Conservation (phyloP, 1,284 basidiomycete genomes). For the Puccinia polysora region DNA sequence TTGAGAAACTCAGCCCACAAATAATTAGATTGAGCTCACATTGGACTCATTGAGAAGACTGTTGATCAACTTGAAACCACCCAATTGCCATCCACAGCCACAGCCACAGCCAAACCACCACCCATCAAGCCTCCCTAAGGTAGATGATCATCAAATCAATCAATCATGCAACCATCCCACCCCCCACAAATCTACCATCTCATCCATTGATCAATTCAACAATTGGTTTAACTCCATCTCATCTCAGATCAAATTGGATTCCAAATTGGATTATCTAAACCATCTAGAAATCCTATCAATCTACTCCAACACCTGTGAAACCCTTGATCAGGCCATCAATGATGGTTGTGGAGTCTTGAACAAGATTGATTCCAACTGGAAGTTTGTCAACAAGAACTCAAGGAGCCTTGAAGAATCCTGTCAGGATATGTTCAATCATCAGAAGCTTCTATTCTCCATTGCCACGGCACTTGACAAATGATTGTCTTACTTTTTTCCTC, state of each 20-base stretch:
- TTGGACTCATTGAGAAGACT: background rate
- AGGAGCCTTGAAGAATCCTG: slow-evolving; percentile 82
- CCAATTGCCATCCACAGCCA: slow-evolving; percentile 56
- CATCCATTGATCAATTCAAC: slow-evolving; percentile 85
- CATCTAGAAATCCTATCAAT: slow-evolving; percentile 70
- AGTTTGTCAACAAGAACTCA: slow-evolving; percentile 78
- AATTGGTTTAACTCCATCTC: slow-evolving; percentile 88
- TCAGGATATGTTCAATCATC: slow-evolving; percentile 75
- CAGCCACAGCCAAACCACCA: no score
- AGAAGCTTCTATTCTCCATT: slow-evolving; percentile 71
- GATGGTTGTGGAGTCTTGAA: slow-evolving; percentile 69
- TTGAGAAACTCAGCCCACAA: background rate
- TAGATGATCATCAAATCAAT: no score
- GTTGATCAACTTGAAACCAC: slow-evolving; percentile 42
- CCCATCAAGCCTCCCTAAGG: no score
- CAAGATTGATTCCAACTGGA: slow-evolving; percentile 74
- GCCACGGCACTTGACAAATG: slow-evolving; percentile 71
- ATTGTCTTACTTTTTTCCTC: slow-evolving; percentile 82
- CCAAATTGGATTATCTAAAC: slow-evolving; percentile 79
- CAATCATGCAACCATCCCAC: no score
- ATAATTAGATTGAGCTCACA: background rate
- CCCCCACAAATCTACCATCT: slow-evolving; percentile 67
- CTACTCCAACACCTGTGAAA: slow-evolving; percentile 70
- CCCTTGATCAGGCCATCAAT: slow-evolving; percentile 65
- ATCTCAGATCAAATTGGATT: slow-evolving; percentile 77